Percentiles rank a stretch among this genome's conserved stretches.
Conservation (phyloP, 2,329 filamentous ascomycete species). For the Phaeophleospora eucalypticola region DNA sequence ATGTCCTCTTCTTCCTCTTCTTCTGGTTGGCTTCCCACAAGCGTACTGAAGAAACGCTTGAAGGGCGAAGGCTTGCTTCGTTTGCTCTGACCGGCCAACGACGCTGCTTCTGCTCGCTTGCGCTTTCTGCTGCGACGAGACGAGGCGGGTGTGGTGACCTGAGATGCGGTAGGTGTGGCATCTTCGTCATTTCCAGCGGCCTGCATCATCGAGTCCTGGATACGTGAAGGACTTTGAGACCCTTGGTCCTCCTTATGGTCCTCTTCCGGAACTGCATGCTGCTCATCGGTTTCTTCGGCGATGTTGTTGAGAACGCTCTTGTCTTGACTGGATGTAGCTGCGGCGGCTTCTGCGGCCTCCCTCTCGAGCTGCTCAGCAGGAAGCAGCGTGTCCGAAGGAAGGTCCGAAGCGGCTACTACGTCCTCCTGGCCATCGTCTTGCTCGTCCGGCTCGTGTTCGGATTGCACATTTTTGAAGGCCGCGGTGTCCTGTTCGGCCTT, state of each 20-base stretch:
- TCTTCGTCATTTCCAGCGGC: neutral
- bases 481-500: neutral
- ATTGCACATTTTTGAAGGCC: no score
- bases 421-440: neutral
- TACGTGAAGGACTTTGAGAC: no score
- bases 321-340: no score
- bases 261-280: no score
- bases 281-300: no score
- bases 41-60: constrained; percentile 24
- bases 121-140: constrained; percentile 1
- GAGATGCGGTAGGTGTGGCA: neutral
- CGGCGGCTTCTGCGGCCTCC: constrained; percentile 23
- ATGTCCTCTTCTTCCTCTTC: constrained; percentile 34
- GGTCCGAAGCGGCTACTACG: constrained; percentile 10
- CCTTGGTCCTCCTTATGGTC: no score
- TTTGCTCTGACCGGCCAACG: constrained; percentile 15
- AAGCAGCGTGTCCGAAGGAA: constrained; percentile 25
- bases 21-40: constrained; percentile 22
- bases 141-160: neutral
- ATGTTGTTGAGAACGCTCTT: no score
- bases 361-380: constrained; percentile 25
- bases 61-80: constrained; percentile 28
- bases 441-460: neutral
- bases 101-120: neutral
- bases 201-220: constrained; percentile 8